These are phyloP conservation scores for Blastocladiella britannica DNA, from an alignment of 192 early-diverging fungal species.

Conservation along the genomic window DNA sequence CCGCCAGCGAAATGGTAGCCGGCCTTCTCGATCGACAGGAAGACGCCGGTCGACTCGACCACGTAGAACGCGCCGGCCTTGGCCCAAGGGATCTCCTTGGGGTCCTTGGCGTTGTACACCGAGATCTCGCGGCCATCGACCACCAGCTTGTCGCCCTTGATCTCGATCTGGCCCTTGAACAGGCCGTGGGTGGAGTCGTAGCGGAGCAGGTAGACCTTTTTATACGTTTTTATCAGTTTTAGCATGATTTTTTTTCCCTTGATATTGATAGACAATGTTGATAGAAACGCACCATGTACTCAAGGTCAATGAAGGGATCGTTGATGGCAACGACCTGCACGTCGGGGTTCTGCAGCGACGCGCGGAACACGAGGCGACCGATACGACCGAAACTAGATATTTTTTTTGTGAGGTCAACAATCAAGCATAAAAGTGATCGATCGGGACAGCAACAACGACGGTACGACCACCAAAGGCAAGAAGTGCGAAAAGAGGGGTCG, in stretches of 20 bases:
- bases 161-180: slow-evolving; percentile 61
- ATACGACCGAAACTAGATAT: slow-evolving; percentile 83
- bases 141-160: slow-evolving; percentile 67
- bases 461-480: no score
- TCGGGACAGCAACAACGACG: no score
- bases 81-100: slow-evolving; percentile 79
- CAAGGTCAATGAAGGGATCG: slow-evolving; percentile 89
- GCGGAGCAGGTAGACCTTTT: slow-evolving; percentile 89
- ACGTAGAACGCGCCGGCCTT: slow-evolving; percentile 63
- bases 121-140: slow-evolving; percentile 66
- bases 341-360: slow-evolving; percentile 42
- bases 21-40: slow-evolving; percentile 81
- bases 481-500: no score
- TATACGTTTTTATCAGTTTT: no score
- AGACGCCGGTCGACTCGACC: slow-evolving; percentile 97
- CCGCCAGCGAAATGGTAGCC: slow-evolving; percentile 68
- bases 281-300: slow-evolving; percentile 92
- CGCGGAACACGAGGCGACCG: slow-evolving; percentile 88
- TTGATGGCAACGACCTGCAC: slow-evolving; percentile 78
- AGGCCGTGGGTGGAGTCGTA: slow-evolving; percentile 98
- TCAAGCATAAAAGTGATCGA: no score
- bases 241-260: no score
- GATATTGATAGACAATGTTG: no score
- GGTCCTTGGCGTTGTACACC: slow-evolving; percentile 55
- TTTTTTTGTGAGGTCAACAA: no score